phyloP scores from a whole-genome alignment of 2,329 filamentous ascomycete species.

The Penicillium sp. region DNA sequence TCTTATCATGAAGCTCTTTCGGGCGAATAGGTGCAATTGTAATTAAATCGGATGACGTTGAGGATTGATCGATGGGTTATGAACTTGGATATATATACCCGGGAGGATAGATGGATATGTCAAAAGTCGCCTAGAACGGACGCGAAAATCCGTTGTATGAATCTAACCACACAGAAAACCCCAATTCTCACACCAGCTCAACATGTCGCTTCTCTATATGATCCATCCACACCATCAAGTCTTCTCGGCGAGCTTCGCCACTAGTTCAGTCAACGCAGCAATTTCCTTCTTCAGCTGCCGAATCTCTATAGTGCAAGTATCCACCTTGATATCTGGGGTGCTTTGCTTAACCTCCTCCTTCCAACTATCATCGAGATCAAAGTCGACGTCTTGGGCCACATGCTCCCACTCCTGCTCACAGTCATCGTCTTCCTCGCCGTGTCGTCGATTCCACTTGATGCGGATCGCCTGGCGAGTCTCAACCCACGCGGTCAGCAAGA shows the following conservation, averaged over 20 bases:
- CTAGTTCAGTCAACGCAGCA: constrained; percentile 64
- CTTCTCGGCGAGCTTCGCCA: constrained; percentile 59
- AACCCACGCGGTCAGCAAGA: constrained; percentile 74
- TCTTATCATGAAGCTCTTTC: too few relatives aligned
- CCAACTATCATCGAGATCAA: constrained; percentile 80
- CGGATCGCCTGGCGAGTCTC: constrained; percentile 68
- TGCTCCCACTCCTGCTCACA: constrained; percentile 93
- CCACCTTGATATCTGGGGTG: constrained; percentile 79
- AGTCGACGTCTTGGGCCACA: constrained; percentile 68
- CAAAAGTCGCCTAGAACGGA: too few relatives aligned
- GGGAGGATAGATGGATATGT: too few relatives aligned
- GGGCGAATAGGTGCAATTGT: too few relatives aligned
- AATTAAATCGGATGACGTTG: too few relatives aligned
- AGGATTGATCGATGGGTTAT: too few relatives aligned
- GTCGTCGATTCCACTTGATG: constrained; percentile 72
- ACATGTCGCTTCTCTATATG: neutral
- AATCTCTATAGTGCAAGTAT: constrained; percentile 71
- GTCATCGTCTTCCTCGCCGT: constrained; percentile 89
- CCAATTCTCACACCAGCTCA: neutral
- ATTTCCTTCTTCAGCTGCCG: constrained; percentile 54
- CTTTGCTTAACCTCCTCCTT: constrained; percentile 74
- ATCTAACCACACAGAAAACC: neutral
- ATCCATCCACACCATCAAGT: constrained; percentile 12
- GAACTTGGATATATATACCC: too few relatives aligned
- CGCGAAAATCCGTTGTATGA: too few relatives aligned